These are phyloP conservation scores for Pistacia vera DNA, from an alignment of 345 rosid species.

Conservation along the genomic window DNA sequence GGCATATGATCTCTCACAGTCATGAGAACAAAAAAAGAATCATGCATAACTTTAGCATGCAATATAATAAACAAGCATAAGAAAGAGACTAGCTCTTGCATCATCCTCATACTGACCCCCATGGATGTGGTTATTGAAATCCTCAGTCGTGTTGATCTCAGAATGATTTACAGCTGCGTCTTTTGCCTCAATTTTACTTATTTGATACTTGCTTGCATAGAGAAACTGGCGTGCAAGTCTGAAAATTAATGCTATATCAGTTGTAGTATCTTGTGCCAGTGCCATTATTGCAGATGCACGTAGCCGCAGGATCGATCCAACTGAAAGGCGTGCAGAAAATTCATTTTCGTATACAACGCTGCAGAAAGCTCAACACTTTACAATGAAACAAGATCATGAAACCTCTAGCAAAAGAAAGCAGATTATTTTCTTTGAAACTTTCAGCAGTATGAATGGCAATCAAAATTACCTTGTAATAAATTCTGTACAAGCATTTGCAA, in stretches of 20 bases:
- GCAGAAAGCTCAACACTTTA: slow-evolving; percentile 45
- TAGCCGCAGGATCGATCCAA: slow-evolving; percentile 82
- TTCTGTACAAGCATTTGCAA: slow-evolving; percentile 79
- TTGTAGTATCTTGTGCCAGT: slow-evolving; percentile 62
- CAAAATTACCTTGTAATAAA: slow-evolving; percentile 78
- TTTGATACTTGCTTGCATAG: slow-evolving; percentile 40
- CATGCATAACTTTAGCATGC: background rate
- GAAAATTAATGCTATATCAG: slow-evolving; percentile 61
- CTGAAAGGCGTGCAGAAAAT: slow-evolving; percentile 90
- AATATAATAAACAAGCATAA: background rate
- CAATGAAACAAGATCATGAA: slow-evolving; percentile 12
- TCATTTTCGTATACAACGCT: slow-evolving; percentile 84
- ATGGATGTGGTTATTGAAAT: slow-evolving; percentile 16
- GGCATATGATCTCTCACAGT: background rate
- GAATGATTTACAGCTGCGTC: slow-evolving; percentile 20
- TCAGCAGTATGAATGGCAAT: slow-evolving; percentile 13
- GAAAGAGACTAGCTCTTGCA: background rate
- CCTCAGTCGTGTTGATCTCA: slow-evolving; percentile 22
- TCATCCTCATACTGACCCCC: slow-evolving; percentile 24
- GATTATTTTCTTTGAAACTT: slow-evolving; percentile 16
- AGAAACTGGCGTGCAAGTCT: slow-evolving; percentile 80
- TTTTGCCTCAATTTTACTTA: slow-evolving; percentile 8
- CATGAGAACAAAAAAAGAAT: background rate
- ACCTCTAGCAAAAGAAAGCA: background rate
- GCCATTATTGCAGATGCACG: slow-evolving; percentile 81